Percentiles rank a stretch among this genome's conserved stretches.
Conservation (phyloP, 1,284 basidiomycete species). For the Trichosporon sp. region DNA sequence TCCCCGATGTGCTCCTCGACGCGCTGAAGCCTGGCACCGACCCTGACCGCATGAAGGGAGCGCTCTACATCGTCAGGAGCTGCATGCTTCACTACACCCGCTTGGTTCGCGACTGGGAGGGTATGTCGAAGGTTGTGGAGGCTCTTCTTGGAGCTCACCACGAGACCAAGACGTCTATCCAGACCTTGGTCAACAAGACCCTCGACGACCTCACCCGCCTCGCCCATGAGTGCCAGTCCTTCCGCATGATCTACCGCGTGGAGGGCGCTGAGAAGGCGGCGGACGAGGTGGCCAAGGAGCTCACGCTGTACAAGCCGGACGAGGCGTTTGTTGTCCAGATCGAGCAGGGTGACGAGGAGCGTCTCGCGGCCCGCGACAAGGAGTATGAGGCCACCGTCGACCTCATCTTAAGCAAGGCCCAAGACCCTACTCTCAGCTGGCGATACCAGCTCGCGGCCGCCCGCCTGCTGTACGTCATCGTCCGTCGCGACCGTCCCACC, state of each 20-base stretch:
- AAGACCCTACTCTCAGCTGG: conserved; percentile 68
- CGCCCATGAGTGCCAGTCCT: conserved; percentile 48
- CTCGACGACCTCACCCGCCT: conserved; percentile 64
- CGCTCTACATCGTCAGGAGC: conserved; percentile 74
- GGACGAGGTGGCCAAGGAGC: conserved; percentile 37
- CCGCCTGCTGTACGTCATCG: conserved; percentile 70
- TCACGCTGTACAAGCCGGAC: conserved; percentile 35
- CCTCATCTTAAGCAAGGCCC: conserved; percentile 69
- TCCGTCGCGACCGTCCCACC: conserved; percentile 73
- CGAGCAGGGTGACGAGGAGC: conserved; percentile 40
- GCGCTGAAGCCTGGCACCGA: conserved; percentile 76
- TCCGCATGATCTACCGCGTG: conserved; percentile 39
- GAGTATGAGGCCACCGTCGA: conserved; percentile 57
- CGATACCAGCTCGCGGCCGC: conserved; percentile 79
- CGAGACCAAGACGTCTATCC: conserved; percentile 92
- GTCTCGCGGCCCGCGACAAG: conserved; percentile 49
- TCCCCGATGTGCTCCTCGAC: conserved; percentile 71
- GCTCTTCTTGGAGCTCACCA: conserved; percentile 82
- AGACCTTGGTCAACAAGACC: conserved; percentile 76
- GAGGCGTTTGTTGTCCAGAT: conserved; percentile 47
- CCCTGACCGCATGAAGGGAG: conserved; percentile 94
- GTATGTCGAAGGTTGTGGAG: conserved; percentile 68
- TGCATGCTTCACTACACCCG: conserved; percentile 45
- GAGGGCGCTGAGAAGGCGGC: conserved; percentile 42
- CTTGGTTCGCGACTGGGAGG: conserved; percentile 65